Conservation (phyloP, 441 rosid genomes). For the Populus hybrid region DNA sequence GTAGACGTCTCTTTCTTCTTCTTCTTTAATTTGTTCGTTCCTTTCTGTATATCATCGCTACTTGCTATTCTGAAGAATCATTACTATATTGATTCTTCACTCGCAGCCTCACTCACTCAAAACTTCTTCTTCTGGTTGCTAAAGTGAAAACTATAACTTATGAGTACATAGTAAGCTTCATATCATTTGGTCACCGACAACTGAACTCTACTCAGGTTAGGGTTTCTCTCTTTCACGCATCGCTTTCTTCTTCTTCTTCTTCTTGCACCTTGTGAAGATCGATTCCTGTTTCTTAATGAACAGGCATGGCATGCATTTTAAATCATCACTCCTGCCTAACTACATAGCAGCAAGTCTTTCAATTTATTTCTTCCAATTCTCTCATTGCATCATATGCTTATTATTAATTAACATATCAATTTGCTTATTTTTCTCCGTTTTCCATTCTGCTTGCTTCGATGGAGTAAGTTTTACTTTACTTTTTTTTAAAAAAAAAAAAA, state of each 20-base stretch:
- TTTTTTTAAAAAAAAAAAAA: too few species aligned
- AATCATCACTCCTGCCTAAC: neutral
- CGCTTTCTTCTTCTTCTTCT: neutral
- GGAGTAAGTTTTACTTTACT: neutral
- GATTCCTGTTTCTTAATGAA: neutral
- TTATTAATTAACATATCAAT: too few species aligned
- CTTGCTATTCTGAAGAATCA: neutral
- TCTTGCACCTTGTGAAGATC: neutral
- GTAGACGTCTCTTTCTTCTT: neutral
- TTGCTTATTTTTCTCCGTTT: neutral
- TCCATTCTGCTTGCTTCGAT: neutral
- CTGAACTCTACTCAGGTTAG: neutral
- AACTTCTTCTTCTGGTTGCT: neutral
- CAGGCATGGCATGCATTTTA: neutral
- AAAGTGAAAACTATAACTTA: neutral
- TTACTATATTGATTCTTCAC: neutral
- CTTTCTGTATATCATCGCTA: neutral
- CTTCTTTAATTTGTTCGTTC: neutral
- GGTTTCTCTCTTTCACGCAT: neutral
- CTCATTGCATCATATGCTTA: neutral
- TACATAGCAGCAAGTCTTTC: neutral
- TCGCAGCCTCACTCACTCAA: neutral
- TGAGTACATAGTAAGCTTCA: neutral
- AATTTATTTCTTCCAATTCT: neutral
- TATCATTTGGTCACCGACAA: neutral